These are phyloP conservation scores for Colletotrichum brevisporum DNA, from an alignment of 2,329 filamentous ascomycete genomes.

Conservation along the genomic window DNA sequence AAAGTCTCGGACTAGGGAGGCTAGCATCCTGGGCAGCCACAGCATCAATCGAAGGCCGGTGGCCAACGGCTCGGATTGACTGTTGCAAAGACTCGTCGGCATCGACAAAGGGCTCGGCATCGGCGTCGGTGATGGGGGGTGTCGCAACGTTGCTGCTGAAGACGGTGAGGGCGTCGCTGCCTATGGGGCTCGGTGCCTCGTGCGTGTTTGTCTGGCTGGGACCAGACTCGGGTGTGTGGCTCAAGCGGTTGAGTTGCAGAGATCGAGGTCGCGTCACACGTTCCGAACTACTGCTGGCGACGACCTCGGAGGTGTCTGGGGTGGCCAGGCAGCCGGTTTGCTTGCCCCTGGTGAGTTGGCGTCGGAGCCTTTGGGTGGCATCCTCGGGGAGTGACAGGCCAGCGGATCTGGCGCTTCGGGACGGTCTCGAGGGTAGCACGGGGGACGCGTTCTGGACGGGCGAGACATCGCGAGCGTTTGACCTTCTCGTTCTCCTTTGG, in stretches of 20 bases:
- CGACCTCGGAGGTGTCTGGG: conserved; percentile 69
- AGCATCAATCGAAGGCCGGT: conserved; percentile 73
- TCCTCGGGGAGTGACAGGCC: conserved; percentile 45
- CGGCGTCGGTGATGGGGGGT: conserved; percentile 81
- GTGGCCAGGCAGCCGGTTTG: conserved; percentile 63
- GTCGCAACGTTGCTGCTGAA: conserved; percentile 78
- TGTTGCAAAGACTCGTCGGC: conserved; percentile 64
- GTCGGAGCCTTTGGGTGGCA: conserved; percentile 57
- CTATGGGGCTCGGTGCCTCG: conserved; percentile 61
- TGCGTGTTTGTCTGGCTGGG: conserved; percentile 51
- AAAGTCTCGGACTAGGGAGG: conserved; percentile 93
- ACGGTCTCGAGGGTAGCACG: conserved; percentile 43
- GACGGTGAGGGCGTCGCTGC: conserved; percentile 70
- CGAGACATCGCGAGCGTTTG: conserved; percentile 51
- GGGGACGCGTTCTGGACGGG: conserved; percentile 50
- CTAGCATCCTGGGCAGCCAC: conserved; percentile 88
- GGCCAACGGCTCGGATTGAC: conserved; percentile 62
- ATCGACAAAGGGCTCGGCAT: conserved; percentile 72
- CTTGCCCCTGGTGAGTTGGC: conserved; percentile 50
- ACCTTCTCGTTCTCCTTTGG: conserved; percentile 51
- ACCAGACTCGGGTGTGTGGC: conserved; percentile 61
- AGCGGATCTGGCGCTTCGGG: conserved; percentile 25
- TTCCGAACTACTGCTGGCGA: conserved; percentile 44
- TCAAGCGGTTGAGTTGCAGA: conserved; percentile 56
- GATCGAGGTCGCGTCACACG: conserved; percentile 57